Evolutionary conservation across 2,329 filamentous ascomycete species (phyloP).

Genomic region (Hymenoscyphus repandus): DNA sequence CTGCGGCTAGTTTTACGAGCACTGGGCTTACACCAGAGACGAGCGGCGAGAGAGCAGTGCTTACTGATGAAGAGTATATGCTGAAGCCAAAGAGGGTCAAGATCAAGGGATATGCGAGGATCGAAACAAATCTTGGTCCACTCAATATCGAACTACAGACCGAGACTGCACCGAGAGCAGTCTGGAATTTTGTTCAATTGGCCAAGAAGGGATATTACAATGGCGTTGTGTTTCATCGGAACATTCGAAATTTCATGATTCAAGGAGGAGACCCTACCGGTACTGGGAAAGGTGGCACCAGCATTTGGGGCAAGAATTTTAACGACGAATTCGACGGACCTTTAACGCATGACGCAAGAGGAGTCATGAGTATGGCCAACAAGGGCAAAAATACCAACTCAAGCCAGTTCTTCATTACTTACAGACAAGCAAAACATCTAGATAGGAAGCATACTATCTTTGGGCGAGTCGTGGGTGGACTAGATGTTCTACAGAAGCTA

Average conservation of each 20-base stretch:
- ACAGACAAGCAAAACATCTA: slow-evolving; percentile 77
- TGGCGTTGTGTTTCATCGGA: slow-evolving; percentile 80
- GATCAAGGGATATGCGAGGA: slow-evolving; percentile 83
- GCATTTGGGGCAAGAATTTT: slow-evolving; percentile 93
- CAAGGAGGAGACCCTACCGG: slow-evolving; percentile 94
- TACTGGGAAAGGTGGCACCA: slow-evolving; percentile 83
- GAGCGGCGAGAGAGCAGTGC: slow-evolving; percentile 74
- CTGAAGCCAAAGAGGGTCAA: slow-evolving; percentile 85
- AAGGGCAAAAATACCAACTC: slow-evolving; percentile 98
- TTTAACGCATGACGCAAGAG: slow-evolving; percentile 73
- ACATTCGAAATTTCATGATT: slow-evolving; percentile 96
- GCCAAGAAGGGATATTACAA: slow-evolving; percentile 88
- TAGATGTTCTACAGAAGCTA: slow-evolving; percentile 66
- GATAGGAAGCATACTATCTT: slow-evolving; percentile 98
- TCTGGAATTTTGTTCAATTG: slow-evolving; percentile 93
- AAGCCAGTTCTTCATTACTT: slow-evolving; percentile 90
- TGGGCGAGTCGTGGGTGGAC: slow-evolving; percentile 72
- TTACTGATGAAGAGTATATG: slow-evolving; percentile 96
- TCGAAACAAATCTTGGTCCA: slow-evolving; percentile 79
- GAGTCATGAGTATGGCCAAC: slow-evolving; percentile 90
- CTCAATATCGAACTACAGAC: slow-evolving; percentile 86
- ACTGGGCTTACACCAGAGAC: slow-evolving; percentile 92
- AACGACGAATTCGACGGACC: slow-evolving; percentile 90
- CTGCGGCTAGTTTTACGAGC: slow-evolving; percentile 91
- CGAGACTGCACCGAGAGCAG: slow-evolving; percentile 84